Conservation (phyloP, 2,329 filamentous ascomycete genomes). For the Scedosporium dehoogii region DNA sequence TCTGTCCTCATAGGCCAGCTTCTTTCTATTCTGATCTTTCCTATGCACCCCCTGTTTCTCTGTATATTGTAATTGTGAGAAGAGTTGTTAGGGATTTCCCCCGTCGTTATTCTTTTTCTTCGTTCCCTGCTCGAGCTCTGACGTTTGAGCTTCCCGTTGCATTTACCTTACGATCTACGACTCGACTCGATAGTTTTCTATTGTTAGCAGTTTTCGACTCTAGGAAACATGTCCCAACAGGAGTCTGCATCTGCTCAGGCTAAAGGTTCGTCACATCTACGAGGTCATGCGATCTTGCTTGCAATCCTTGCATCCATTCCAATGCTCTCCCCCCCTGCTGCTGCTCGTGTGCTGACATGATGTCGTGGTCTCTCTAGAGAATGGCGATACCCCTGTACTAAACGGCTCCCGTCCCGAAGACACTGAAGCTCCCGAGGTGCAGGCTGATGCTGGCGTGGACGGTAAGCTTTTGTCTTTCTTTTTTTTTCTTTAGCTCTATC, state of each 20-base stretch:
- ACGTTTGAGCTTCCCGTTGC: constrained; percentile 1
- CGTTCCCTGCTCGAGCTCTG: not conserved
- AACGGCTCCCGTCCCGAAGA: constrained; percentile 15
- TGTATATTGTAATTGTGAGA: not conserved
- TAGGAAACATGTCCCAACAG: constrained; percentile 2
- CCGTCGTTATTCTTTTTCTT: not conserved
- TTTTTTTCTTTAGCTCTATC: not conserved
- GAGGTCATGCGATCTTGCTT: not conserved
- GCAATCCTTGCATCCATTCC: too few species aligned
- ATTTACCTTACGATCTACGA: not conserved
- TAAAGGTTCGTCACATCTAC: constrained; percentile 1
- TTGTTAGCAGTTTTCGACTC: not conserved
- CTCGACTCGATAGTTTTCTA: not conserved
- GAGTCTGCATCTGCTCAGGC: constrained; percentile 3
- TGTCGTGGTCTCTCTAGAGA: not conserved
- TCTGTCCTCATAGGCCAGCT: not conserved
- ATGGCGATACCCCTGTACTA: not conserved
- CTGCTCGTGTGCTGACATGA: not conserved
- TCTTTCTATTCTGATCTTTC: not conserved
- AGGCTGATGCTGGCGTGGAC: constrained; percentile 22
- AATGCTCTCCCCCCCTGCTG: not conserved
- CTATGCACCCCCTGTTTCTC: constrained; percentile 1
- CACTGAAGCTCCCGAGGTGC: constrained; percentile 15
- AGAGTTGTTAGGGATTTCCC: not conserved
- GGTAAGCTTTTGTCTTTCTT: constrained; percentile 15